A percentile compares a stretch with the other conserved stretches of the same genome.
Conservation (phyloP, 2,329 filamentous ascomycete species). For the Aureobasidium sp. region DNA sequence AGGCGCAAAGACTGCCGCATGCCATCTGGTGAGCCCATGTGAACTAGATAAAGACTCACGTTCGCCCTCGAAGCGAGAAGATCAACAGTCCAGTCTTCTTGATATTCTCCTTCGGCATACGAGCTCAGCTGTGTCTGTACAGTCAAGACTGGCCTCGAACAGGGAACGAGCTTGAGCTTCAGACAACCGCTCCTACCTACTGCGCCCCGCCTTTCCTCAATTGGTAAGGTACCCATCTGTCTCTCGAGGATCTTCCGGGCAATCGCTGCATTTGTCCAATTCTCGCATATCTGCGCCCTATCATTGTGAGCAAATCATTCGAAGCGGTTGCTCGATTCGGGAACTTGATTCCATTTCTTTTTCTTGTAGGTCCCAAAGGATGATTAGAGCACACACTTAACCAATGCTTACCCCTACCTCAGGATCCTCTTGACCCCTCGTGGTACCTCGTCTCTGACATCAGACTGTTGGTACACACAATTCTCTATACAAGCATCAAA, state of each 20-base stretch:
- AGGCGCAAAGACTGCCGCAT: conserved; percentile 7
- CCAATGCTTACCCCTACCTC: not conserved
- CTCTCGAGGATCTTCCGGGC: conserved; percentile 2
- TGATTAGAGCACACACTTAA: not conserved
- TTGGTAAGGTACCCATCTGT: conserved; percentile 4
- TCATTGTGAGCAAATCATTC: not conserved
- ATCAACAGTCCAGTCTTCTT: not conserved
- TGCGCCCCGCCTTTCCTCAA: not conserved
- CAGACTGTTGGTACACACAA: not conserved
- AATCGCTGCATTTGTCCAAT: not conserved
- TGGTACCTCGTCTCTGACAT: not conserved
- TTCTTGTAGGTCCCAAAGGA: not conserved
- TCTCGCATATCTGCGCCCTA: conserved; percentile 6
- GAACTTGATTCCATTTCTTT: not conserved
- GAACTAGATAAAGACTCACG: not conserved
- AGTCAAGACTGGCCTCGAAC: conserved; percentile 7
- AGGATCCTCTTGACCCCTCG: not conserved
- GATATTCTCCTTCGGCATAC: not conserved
- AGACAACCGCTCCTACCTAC: conserved; percentile 1
- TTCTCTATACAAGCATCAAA: not conserved
- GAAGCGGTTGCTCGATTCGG: not conserved
- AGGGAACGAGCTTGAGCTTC: conserved; percentile 7
- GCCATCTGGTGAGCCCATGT: not conserved
- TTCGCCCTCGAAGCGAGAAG: conserved; percentile 1
- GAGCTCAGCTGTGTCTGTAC: conserved; percentile 3